A percentile compares a stretch with the other conserved stretches of the same genome.
Conservation (phyloP, 306 rosid genomes). For the Dalbergia cultrata region DNA sequence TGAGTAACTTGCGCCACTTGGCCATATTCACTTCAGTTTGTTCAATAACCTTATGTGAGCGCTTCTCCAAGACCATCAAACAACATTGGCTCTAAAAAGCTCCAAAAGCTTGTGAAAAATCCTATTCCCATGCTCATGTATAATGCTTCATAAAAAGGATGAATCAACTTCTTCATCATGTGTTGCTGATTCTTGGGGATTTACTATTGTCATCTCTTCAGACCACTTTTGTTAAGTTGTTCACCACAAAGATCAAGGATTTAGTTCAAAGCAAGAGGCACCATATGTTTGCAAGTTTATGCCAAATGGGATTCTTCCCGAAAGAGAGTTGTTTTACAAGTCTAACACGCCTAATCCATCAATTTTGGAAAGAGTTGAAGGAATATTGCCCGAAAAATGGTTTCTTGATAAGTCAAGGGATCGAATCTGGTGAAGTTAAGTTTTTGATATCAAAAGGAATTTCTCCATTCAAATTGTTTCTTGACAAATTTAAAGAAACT, state of each 20-base stretch:
- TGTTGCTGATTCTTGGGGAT: neutral
- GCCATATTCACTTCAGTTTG: neutral
- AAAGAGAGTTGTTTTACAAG: slow-evolving; percentile 30
- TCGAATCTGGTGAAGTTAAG: too few species aligned
- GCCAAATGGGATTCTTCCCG: slow-evolving; percentile 30
- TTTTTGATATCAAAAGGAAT: too few species aligned
- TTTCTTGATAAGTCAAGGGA: slow-evolving; percentile 44
- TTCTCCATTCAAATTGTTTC: too few species aligned
- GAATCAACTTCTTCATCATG: slow-evolving; percentile 15
- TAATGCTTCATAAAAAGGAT: neutral
- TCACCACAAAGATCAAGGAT: slow-evolving; percentile 35
- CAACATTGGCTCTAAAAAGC: neutral
- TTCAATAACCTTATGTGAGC: neutral
- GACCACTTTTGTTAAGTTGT: slow-evolving; percentile 27
- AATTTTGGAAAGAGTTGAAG: slow-evolving; percentile 29
- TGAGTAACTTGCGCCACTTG: neutral
- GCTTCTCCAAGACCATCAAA: slow-evolving; percentile 19
- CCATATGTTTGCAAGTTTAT: slow-evolving; percentile 24
- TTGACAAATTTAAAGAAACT: too few species aligned
- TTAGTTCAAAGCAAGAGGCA: slow-evolving; percentile 40
- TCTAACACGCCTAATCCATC: neutral
- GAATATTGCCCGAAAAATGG: slow-evolving; percentile 10
- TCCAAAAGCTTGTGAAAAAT: slow-evolving; percentile 15
- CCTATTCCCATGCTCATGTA: slow-evolving; percentile 34
- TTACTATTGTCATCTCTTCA: neutral